A percentile compares a stretch with the other conserved stretches of the same genome.
Evolutionary conservation across 208 protist species (phyloP).

Genomic region (Trypanosoma mega): DNA sequence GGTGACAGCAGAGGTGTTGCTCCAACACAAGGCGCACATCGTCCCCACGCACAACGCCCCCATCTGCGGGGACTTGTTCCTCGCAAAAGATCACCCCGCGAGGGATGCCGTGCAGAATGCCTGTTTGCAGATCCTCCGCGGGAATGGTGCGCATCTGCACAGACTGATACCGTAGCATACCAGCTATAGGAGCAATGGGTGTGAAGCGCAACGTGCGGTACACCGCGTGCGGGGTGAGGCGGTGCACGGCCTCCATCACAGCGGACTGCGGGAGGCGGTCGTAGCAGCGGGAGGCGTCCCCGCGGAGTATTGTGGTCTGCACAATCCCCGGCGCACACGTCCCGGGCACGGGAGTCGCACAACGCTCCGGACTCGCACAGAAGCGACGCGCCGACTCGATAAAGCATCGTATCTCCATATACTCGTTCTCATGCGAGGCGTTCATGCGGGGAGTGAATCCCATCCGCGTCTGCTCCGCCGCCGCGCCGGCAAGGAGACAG

Average conservation of each 20-base stretch:
- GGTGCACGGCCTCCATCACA: slow-evolving; percentile 34
- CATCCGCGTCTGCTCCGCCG: slow-evolving; percentile 32
- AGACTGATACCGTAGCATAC: slow-evolving; percentile 17
- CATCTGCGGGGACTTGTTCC: background rate
- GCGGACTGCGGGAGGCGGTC: slow-evolving; percentile 60
- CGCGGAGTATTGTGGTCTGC: slow-evolving; percentile 35
- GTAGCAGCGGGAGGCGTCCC: slow-evolving; percentile 68
- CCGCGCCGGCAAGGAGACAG: slow-evolving; percentile 52
- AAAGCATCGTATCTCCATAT: slow-evolving; percentile 66
- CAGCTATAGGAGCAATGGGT: slow-evolving; percentile 15
- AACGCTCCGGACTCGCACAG: background rate
- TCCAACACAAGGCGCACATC: slow-evolving; percentile 34
- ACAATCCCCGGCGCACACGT: slow-evolving; percentile 1
- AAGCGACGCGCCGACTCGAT: slow-evolving; percentile 27
- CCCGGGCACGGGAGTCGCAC: slow-evolving; percentile 4
- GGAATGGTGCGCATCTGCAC: slow-evolving; percentile 29
- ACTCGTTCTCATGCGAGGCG: slow-evolving; percentile 55
- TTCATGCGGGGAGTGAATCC: slow-evolving; percentile 36
- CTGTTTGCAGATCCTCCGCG: slow-evolving; percentile 10
- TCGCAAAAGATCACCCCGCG: slow-evolving; percentile 45
- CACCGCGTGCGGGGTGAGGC: slow-evolving; percentile 39
- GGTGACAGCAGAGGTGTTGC: slow-evolving; percentile 47
- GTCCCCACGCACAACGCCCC: slow-evolving; percentile 31
- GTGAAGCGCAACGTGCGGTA: slow-evolving; percentile 48
- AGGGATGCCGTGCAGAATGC: slow-evolving; percentile 37